These are phyloP conservation scores for Neofusicoccum cordaticola DNA, from an alignment of 2,329 filamentous ascomycete genomes.

Conservation along the genomic window DNA sequence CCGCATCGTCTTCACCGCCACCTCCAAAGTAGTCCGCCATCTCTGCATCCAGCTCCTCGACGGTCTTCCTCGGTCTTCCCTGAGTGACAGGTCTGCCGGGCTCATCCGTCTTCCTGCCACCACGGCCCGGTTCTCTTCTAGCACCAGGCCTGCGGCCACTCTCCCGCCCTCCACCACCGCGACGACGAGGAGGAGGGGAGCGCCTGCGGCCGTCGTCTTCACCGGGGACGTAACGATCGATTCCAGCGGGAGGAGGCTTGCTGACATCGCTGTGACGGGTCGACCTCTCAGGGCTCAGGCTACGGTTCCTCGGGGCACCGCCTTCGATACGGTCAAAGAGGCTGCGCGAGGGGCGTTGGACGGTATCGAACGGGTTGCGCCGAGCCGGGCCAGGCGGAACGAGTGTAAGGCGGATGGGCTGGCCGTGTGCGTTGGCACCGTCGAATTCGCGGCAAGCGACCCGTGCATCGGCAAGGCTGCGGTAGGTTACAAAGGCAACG, in stretches of 20 bases:
- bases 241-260: constrained; percentile 61
- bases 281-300: constrained; percentile 37
- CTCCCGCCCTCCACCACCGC: constrained; percentile 46
- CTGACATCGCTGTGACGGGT: constrained; percentile 50
- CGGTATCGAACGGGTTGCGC: constrained; percentile 50
- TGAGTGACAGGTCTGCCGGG: constrained; percentile 43
- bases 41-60: constrained; percentile 90
- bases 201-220: constrained; percentile 51
- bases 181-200: constrained; percentile 52
- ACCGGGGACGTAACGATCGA: constrained; percentile 77
- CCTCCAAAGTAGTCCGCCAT: constrained; percentile 87
- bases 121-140: constrained; percentile 42
- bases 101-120: constrained; percentile 44
- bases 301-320: constrained; percentile 35
- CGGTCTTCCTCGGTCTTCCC: constrained; percentile 72
- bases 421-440: constrained; percentile 83
- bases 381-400: constrained; percentile 40
- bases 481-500: constrained; percentile 79
- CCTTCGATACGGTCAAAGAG: constrained; percentile 64
- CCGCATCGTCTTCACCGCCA: background rate
- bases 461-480: constrained; percentile 65
- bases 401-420: constrained; percentile 70
- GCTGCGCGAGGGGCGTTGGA: constrained; percentile 53
- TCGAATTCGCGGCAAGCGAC: constrained; percentile 78
- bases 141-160: constrained; percentile 47